Evolutionary conservation across 371 early-diverging fungal species (phyloP).

Genomic region (Actinomortierella wolfii): DNA sequence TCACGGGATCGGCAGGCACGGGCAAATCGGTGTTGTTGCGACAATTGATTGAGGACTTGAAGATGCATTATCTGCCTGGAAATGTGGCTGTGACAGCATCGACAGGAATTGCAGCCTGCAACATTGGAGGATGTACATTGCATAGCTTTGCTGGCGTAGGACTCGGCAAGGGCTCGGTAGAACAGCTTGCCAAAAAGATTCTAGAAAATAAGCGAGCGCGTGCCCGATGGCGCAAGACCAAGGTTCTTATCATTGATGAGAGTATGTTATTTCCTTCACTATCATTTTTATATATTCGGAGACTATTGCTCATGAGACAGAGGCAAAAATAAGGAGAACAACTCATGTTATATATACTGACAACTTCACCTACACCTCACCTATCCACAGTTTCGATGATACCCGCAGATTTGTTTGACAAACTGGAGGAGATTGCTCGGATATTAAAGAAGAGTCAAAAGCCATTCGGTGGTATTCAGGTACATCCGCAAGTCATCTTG

Average conservation of each 20-base stretch:
- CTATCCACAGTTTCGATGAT: conserved; percentile 81
- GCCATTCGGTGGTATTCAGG: conserved; percentile 93
- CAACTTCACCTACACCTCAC: too few relatives aligned
- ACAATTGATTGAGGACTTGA: conserved; percentile 66
- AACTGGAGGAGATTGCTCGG: conserved; percentile 77
- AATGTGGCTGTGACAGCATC: conserved; percentile 83
- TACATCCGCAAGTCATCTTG: conserved; percentile 18
- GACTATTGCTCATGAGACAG: too few relatives aligned
- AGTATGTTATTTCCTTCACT: conserved; percentile 51
- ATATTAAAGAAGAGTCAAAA: conserved; percentile 45
- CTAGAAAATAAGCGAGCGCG: conserved; percentile 26
- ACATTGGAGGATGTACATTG: conserved; percentile 81
- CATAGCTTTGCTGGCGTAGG: conserved; percentile 67
- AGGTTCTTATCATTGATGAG: conserved; percentile 89
- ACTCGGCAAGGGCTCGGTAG: conserved; percentile 54
- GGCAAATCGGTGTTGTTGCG: conserved; percentile 77
- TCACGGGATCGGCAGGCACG: conserved; percentile 87
- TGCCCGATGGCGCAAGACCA: conserved; percentile 63
- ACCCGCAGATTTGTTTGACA: conserved; percentile 80
- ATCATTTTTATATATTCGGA: too few relatives aligned
- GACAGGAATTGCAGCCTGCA: conserved; percentile 87
- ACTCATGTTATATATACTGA: too few relatives aligned
- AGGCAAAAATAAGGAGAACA: too few relatives aligned
- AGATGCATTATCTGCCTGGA: conserved; percentile 22
- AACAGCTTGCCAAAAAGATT: conserved; percentile 50